These are phyloP conservation scores for Phytophthora macrochlamydospora DNA, from an alignment of 352 stramenopile species.

Conservation along the genomic window DNA sequence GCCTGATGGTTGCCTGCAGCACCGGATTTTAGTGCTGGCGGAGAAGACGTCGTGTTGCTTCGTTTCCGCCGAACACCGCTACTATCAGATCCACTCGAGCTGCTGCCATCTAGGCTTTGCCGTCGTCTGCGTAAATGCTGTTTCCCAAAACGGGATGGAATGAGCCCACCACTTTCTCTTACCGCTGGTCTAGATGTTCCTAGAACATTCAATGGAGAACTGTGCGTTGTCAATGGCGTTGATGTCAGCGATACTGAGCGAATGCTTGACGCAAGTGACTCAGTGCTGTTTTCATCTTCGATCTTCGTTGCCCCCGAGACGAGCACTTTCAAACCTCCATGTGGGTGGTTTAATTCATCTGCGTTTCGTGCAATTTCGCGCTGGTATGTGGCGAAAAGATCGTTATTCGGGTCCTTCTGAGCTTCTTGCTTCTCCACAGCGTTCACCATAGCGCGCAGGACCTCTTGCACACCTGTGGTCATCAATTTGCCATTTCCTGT, in stretches of 20 bases:
- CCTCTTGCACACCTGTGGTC: slow-evolving; percentile 6
- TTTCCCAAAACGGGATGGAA: slow-evolving; percentile 20
- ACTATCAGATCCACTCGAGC: slow-evolving; percentile 60
- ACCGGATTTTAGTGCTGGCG: slow-evolving; percentile 14
- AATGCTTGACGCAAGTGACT: slow-evolving; percentile 61
- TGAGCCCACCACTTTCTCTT: slow-evolving; percentile 10
- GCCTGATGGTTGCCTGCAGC: slow-evolving; percentile 2
- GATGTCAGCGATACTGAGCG: slow-evolving; percentile 45
- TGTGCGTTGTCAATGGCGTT: slow-evolving; percentile 25
- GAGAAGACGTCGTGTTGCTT: slow-evolving; percentile 58
- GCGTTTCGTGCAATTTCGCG: not conserved
- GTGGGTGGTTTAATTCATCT: slow-evolving; percentile 6
- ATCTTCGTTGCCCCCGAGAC: slow-evolving; percentile 9
- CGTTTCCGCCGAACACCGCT: slow-evolving; percentile 63
- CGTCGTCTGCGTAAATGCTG: slow-evolving; percentile 49
- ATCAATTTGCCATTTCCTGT: slow-evolving; percentile 11
- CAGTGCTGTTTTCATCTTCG: slow-evolving; percentile 46
- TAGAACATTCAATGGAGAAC: slow-evolving; percentile 8
- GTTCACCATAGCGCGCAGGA: slow-evolving; percentile 34
- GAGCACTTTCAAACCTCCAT: slow-evolving; percentile 13
- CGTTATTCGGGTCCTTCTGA: not conserved
- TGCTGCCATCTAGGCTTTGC: slow-evolving; percentile 60
- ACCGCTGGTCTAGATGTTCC: slow-evolving; percentile 7
- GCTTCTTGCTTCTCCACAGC: slow-evolving; percentile 34
- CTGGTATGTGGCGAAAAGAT: slow-evolving; percentile 27